A percentile compares a stretch with the other conserved stretches of the same genome.
These are phyloP conservation scores for Botryosphaeria agaves DNA, from an alignment of 2,329 filamentous ascomycete genomes.

Conservation along the genomic window DNA sequence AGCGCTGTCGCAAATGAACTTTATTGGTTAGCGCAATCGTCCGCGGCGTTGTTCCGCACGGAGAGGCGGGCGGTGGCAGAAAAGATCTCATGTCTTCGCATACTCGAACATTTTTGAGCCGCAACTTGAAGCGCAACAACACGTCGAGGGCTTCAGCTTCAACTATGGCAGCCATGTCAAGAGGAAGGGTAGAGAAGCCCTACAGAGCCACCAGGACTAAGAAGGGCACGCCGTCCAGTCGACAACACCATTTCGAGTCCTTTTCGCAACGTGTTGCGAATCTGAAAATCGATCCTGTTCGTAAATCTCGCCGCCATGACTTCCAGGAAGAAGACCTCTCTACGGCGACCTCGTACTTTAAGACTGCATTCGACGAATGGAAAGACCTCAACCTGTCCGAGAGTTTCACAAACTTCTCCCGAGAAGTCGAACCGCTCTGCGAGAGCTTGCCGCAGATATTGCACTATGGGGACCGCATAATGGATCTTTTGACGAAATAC, in stretches of 20 bases:
- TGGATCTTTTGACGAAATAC: conserved; percentile 56
- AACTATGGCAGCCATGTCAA: conserved; percentile 26
- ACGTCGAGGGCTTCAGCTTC: conserved; percentile 1
- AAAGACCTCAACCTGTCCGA: conserved; percentile 77
- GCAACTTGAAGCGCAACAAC: conserved; percentile 7
- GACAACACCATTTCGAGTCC: conserved; percentile 78
- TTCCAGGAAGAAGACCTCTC: conserved; percentile 64
- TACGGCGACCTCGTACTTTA: conserved; percentile 72
- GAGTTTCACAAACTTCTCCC: conserved; percentile 60
- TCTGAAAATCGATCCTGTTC: conserved; percentile 84
- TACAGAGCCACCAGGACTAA: conserved; percentile 45
- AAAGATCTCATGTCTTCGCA: too few species aligned
- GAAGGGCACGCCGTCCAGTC: conserved; percentile 54
- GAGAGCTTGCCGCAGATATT: conserved; percentile 86
- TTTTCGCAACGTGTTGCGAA: conserved; percentile 83
- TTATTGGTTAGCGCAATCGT: too few species aligned
- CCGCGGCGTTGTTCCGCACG: too few species aligned
- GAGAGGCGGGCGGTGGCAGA: too few species aligned
- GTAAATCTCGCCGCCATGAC: conserved; percentile 70
- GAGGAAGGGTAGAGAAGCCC: conserved; percentile 16
- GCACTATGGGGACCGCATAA: conserved; percentile 75
- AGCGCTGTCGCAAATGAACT: too few species aligned
- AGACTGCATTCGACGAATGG: conserved; percentile 73
- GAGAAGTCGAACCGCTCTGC: conserved; percentile 57
- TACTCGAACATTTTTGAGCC: conserved; percentile 8